A percentile compares a stretch with the other conserved stretches of the same genome.
Evolutionary conservation across 1,139 yeast species (phyloP).

Genomic region (Zygosaccharomyces sapae): DNA sequence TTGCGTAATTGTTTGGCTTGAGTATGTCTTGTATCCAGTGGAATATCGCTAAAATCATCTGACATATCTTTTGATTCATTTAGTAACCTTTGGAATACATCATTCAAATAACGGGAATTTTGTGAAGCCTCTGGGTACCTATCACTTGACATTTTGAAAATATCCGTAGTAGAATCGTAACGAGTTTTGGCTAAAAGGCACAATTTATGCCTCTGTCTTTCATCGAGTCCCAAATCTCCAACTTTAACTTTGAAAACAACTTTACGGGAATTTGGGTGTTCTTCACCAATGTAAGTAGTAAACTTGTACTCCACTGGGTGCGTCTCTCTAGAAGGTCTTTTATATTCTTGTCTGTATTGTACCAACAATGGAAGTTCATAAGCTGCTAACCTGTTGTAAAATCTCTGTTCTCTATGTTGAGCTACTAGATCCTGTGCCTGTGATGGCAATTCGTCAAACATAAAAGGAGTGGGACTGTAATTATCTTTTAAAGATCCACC

Average conservation of each 20-base stretch:
- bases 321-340: slow-evolving; percentile 43
- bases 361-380: slow-evolving; percentile 85
- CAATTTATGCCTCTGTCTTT: slow-evolving; percentile 63
- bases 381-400: slow-evolving; percentile 76
- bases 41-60: slow-evolving; percentile 69
- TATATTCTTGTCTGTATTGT: slow-evolving; percentile 64
- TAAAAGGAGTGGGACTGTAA: slow-evolving; percentile 36
- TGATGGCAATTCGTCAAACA: slow-evolving; percentile 58
- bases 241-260: slow-evolving; percentile 60
- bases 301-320: slow-evolving; percentile 66
- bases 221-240: slow-evolving; percentile 49
- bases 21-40: slow-evolving; percentile 73
- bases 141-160: slow-evolving; percentile 58
- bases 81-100: slow-evolving; percentile 57
- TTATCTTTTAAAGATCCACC: slow-evolving; percentile 29
- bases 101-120: slow-evolving; percentile 71
- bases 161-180: slow-evolving; percentile 58
- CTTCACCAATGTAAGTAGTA: slow-evolving; percentile 69
- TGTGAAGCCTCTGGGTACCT: slow-evolving; percentile 76
- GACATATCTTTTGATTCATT: slow-evolving; percentile 57
- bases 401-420: slow-evolving; percentile 59
- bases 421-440: slow-evolving; percentile 56
- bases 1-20: slow-evolving; percentile 45
- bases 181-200: slow-evolving; percentile 75
- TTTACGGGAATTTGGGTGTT: slow-evolving; percentile 65